Conservation (phyloP, 306 rosid genomes). For the Gillenia trifoliata region DNA sequence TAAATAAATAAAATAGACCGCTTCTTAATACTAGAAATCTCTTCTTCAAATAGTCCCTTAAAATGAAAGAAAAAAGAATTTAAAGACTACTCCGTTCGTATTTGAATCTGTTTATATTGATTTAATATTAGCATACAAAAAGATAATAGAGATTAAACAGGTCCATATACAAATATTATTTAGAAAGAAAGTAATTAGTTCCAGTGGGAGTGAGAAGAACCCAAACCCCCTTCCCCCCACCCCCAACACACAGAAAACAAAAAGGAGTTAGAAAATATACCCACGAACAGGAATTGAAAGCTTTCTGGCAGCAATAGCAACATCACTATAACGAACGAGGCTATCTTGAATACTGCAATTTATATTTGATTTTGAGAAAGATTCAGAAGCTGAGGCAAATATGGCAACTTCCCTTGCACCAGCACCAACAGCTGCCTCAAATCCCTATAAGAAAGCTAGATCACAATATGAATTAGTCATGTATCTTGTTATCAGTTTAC, state of each 20-base stretch:
- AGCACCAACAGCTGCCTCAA: conserved; percentile 84
- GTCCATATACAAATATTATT: too few species aligned
- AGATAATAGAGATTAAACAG: too few species aligned
- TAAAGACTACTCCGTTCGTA: neutral
- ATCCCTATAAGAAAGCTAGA: conserved; percentile 54
- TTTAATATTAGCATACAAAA: too few species aligned
- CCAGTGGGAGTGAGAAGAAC: neutral
- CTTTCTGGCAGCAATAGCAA: conserved; percentile 64
- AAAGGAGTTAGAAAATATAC: conserved; percentile 27
- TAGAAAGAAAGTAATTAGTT: neutral
- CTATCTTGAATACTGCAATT: conserved; percentile 80
- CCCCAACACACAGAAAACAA: neutral
- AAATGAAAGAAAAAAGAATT: neutral
- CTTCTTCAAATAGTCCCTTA: neutral
- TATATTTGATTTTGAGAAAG: conserved; percentile 77
- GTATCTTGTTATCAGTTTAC: conserved; percentile 5
- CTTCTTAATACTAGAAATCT: neutral
- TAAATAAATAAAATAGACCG: neutral
- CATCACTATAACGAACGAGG: conserved; percentile 56
- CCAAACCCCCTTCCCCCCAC: neutral
- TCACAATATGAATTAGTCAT: neutral
- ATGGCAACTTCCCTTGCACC: conserved; percentile 95
- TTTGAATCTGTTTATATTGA: neutral
- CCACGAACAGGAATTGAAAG: conserved; percentile 84
- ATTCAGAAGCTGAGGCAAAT: conserved; percentile 90